These are phyloP conservation scores for Fusarium tuaranense DNA, from an alignment of 2,329 filamentous ascomycete species.

Conservation along the genomic window DNA sequence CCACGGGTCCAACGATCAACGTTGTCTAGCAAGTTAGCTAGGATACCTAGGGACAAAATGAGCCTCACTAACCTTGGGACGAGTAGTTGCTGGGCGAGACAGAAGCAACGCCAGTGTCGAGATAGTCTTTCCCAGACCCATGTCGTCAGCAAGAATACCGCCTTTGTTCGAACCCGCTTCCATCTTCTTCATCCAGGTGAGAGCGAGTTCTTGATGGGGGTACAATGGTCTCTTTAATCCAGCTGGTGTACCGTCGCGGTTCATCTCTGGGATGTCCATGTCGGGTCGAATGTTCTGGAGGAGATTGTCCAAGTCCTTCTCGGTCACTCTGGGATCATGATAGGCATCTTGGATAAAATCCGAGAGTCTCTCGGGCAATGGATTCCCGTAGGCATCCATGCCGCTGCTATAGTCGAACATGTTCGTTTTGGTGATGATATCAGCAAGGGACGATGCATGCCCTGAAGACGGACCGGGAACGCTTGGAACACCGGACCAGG, in stretches of 20 bases:
- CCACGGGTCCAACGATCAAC: constrained; percentile 85
- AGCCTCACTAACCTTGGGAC: constrained; percentile 47
- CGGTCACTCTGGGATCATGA: constrained; percentile 54
- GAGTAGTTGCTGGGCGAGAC: constrained; percentile 67
- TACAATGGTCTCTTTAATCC: constrained; percentile 78
- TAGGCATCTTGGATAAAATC: constrained; percentile 50
- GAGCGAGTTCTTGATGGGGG: constrained; percentile 84
- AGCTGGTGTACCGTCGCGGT: constrained; percentile 76
- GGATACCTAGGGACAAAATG: neutral
- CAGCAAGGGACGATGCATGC: constrained; percentile 39
- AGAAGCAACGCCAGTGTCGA: constrained; percentile 84
- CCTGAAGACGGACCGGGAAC: constrained; percentile 9
- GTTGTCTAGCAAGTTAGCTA: constrained; percentile 71
- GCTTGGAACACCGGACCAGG: neutral
- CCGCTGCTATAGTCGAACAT: constrained; percentile 52
- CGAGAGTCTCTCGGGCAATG: constrained; percentile 49
- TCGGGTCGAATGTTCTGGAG: constrained; percentile 81
- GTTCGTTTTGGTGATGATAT: constrained; percentile 54
- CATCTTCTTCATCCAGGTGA: constrained; percentile 87
- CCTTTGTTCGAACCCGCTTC: constrained; percentile 83
- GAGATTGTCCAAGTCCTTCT: constrained; percentile 77
- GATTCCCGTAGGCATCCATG: constrained; percentile 51
- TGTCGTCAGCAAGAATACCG: constrained; percentile 93
- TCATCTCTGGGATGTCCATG: constrained; percentile 69
- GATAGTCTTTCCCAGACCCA: constrained; percentile 93